Conservation (phyloP, 2,329 filamentous ascomycete species). For the Phaeomoniella chlamydospora region DNA sequence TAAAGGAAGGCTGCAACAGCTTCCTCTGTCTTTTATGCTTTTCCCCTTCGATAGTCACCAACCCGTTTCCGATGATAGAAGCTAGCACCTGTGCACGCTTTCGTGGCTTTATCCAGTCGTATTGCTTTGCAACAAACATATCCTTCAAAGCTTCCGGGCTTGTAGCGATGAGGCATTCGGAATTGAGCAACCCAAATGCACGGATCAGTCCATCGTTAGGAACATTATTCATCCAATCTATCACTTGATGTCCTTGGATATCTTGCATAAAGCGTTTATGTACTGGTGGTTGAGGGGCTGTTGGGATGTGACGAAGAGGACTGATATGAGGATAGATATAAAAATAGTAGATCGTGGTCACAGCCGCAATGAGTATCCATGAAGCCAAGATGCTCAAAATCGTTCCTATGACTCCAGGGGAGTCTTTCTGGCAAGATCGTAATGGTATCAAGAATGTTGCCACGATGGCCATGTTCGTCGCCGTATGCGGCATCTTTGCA, state of each 20-base stretch:
- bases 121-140: constrained; percentile 29
- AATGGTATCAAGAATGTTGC: too few species aligned
- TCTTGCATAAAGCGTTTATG: constrained; percentile 6
- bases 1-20: not conserved
- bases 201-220: constrained; percentile 35
- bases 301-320: constrained; percentile 12
- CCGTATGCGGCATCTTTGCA: too few species aligned
- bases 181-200: constrained; percentile 31
- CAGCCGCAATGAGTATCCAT: too few species aligned
- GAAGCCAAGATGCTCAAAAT: too few species aligned
- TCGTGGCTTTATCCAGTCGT: constrained; percentile 8
- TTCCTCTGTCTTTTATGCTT: constrained; percentile 5
- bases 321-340: constrained; percentile 13
- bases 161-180: constrained; percentile 28
- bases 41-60: constrained; percentile 9
- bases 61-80: constrained; percentile 7
- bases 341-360: constrained; percentile 6
- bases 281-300: constrained; percentile 4
- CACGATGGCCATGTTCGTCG: too few species aligned
- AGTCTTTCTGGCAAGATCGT: too few species aligned
- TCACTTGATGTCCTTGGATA: constrained; percentile 3
- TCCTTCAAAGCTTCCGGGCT: constrained; percentile 32
- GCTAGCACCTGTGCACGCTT: constrained; percentile 2
- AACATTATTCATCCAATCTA: constrained; percentile 10
- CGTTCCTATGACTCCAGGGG: too few species aligned